Conservation (phyloP, 2,329 filamentous ascomycete genomes). For the Colletotrichum brevisporum region DNA sequence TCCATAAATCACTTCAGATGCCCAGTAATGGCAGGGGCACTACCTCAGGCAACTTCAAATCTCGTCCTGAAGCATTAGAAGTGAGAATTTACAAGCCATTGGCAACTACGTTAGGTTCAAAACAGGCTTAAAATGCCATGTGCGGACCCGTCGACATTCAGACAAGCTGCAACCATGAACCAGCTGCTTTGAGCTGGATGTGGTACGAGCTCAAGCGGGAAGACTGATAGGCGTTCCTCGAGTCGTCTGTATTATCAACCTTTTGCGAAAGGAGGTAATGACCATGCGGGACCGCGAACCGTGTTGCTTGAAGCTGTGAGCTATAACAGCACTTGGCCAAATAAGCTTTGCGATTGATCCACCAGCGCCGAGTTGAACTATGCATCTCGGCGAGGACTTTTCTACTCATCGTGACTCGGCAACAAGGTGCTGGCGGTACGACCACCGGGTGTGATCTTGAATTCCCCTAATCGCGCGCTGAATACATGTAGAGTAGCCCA, state of each 20-base stretch:
- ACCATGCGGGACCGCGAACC: conserved; percentile 13
- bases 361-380: neutral
- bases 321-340: neutral
- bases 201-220: neutral
- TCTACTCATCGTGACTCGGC: no score
- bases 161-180: neutral
- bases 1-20: no score
- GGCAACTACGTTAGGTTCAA: no score
- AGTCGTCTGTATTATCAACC: conserved; percentile 7
- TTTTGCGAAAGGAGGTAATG: neutral
- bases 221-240: neutral
- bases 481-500: no score
- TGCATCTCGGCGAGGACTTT: neutral
- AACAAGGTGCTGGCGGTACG: neutral
- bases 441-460: no score
- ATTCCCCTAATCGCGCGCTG: no score
- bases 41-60: no score
- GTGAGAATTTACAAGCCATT: no score
- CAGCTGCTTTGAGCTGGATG: neutral
- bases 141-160: no score
- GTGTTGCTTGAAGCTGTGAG: conserved; percentile 1
- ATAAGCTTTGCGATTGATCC: conserved; percentile 1
- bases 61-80: no score
- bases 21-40: no score
- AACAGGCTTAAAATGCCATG: no score